These are phyloP conservation scores for Teunomyces tritomae DNA, from an alignment of 805 yeast species.

Conservation along the genomic window DNA sequence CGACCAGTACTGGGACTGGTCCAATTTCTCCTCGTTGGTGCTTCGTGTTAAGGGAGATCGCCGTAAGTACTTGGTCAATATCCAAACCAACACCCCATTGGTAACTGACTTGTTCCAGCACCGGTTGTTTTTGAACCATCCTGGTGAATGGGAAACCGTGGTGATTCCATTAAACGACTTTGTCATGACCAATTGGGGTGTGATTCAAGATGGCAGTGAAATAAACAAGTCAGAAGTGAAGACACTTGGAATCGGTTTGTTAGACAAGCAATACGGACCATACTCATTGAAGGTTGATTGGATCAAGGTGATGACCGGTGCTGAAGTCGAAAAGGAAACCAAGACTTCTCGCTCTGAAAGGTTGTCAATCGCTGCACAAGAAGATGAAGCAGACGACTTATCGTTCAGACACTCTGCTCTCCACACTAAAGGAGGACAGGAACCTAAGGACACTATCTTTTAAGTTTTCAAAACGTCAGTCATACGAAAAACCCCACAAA, in stretches of 20 bases:
- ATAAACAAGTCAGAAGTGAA: constrained; percentile 64
- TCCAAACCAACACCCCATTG: constrained; percentile 78
- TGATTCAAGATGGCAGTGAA: constrained; percentile 46
- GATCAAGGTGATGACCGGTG: constrained; percentile 65
- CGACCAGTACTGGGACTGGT: constrained; percentile 65
- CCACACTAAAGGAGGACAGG: constrained; percentile 24
- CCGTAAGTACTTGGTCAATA: constrained; percentile 72
- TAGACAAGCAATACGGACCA: constrained; percentile 78
- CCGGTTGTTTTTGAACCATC: constrained; percentile 64
- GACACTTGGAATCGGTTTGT: constrained; percentile 74
- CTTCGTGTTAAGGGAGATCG: constrained; percentile 71
- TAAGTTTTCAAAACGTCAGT: constrained; percentile 9
- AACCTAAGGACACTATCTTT: constrained; percentile 34
- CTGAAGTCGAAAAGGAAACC: constrained; percentile 43
- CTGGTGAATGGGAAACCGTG: constrained; percentile 83
- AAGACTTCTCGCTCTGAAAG: constrained; percentile 31
- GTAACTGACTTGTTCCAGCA: constrained; percentile 82
- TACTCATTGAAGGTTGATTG: constrained; percentile 67
- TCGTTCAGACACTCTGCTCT: constrained; percentile 3
- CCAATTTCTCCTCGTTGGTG: constrained; percentile 57
- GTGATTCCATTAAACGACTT: constrained; percentile 74
- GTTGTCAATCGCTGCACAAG: constrained; percentile 12
- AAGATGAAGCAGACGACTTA: constrained; percentile 7
- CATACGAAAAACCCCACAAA: not conserved
- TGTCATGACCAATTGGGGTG: constrained; percentile 83